A percentile compares a stretch with the other conserved stretches of the same genome.
Conservation (phyloP, 2,329 filamentous ascomycete species). For the Teratosphaeria epicoccoides region DNA sequence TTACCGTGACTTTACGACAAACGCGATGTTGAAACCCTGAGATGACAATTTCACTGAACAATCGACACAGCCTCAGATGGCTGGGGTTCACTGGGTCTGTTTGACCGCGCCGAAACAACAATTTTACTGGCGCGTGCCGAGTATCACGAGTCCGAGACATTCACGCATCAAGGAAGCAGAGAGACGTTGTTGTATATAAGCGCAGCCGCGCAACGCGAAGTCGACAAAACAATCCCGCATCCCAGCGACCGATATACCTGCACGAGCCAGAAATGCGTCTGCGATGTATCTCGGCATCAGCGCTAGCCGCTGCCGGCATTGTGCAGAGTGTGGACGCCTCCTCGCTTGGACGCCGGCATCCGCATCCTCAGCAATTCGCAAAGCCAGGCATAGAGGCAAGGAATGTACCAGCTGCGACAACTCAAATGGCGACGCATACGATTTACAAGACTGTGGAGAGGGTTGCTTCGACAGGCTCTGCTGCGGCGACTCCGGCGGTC, state of each 20-base stretch:
- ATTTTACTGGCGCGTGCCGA: too few species aligned
- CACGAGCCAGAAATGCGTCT: conserved; percentile 4
- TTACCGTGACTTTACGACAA: too few species aligned
- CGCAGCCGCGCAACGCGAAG: too few species aligned
- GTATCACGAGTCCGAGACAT: too few species aligned
- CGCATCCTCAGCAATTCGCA: not conserved
- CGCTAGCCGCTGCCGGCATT: conserved; percentile 1
- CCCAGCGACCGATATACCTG: not conserved
- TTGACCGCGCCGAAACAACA: too few species aligned
- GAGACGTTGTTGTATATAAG: too few species aligned
- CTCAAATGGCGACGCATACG: conserved; percentile 6
- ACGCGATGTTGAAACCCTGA: too few species aligned
- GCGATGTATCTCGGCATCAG: conserved; percentile 5
- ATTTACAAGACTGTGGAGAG: conserved; percentile 11
- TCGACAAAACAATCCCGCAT: too few species aligned
- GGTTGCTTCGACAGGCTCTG: conserved; percentile 9
- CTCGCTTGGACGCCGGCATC: not conserved
- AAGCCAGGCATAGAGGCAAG: not conserved
- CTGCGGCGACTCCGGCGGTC: conserved; percentile 3
- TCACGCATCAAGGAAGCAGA: too few species aligned
- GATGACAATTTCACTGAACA: too few species aligned
- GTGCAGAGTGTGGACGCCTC: not conserved
- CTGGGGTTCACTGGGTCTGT: too few species aligned
- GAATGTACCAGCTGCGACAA: not conserved
- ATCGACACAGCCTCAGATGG: too few species aligned